These are phyloP conservation scores for Vigna nakashimae DNA, from an alignment of 306 rosid genomes.

Conservation along the genomic window DNA sequence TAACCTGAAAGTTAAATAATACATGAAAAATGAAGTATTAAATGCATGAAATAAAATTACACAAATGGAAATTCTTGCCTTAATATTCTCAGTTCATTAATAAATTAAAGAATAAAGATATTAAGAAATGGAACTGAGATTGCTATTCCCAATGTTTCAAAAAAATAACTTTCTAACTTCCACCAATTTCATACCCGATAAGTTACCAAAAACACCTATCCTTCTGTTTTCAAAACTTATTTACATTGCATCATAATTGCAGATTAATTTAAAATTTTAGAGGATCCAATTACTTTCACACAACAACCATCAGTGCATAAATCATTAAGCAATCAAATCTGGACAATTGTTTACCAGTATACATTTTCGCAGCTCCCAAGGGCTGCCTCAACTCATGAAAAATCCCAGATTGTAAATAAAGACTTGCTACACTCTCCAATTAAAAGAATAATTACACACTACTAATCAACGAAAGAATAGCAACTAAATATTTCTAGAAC, in stretches of 20 bases:
- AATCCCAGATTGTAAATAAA: constrained; percentile 10
- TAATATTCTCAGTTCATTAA: not conserved
- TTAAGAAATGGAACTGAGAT: not conserved
- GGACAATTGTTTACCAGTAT: not conserved
- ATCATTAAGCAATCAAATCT: not conserved
- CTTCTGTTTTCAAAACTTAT: too few species aligned
- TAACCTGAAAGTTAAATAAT: too few species aligned
- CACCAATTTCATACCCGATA: not conserved
- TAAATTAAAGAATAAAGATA: not conserved
- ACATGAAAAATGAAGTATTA: too few species aligned
- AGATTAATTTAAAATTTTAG: too few species aligned
- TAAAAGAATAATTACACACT: constrained; percentile 27
- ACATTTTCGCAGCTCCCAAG: not conserved
- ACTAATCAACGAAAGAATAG: constrained; percentile 35
- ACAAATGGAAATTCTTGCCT: not conserved
- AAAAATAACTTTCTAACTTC: not conserved
- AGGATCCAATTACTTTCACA: not conserved
- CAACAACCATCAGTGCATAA: not conserved
- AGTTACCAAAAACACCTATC: too few species aligned
- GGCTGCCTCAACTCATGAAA: constrained; percentile 24
- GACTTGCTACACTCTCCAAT: constrained; percentile 30
- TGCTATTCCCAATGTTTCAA: not conserved
- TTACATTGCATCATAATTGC: too few species aligned
- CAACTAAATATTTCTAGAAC: constrained; percentile 31
- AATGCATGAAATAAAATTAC: too few species aligned